Evolutionary conservation across 768 basidiomycete species (phyloP), one percentile per base, ranked within the genome.

Genomic region (Phaeotremella skinneri): DNA sequence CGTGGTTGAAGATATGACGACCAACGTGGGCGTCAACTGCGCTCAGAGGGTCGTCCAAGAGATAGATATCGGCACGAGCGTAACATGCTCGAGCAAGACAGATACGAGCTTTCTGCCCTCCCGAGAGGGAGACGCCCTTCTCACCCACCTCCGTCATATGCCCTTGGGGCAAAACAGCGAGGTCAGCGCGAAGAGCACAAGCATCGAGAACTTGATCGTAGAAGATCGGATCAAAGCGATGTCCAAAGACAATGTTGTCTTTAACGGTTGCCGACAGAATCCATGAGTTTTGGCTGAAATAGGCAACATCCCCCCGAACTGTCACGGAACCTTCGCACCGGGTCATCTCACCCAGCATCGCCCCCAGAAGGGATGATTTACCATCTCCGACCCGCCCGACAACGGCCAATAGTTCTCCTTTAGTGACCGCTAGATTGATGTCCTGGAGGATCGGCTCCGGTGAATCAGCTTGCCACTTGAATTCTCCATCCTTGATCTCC

Each of bases 241-340:
- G 88, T 9, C 87, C 91, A 78, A 98, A 97, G 31, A 90, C 71
- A 60, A 98, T 97, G 69, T 98, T 98, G 42, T 91, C 89, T 34
- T 87, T 83, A 50, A 97, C 83, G 1, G 89, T 86, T 0, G 89
- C 85, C 1, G 89, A 90, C 76, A 93, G 82, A 43, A 96, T 85
- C 88, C 91, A 94, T 31, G 91, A 87, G 69, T 86, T 87, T 73
- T 96, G 91, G 29, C 87, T 84, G 7, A 89, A 90, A 75, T 92
- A 93, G 0, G 91, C 84, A 21, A 93, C 78, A 13, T 79, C 85
- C 0, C 91, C 90, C 29, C 80, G 81, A 1, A 96, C 66, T 0
- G 80, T 78, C 1, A 94, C 84, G 20, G 84, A 81, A 1, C 94
- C 94, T 31, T 89, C 87, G 2, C 78, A 78, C 52, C 87, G 83